Evolutionary conservation across 1,139 yeast genomes (phyloP).

Genomic region (Lodderomyces beijingensis): DNA sequence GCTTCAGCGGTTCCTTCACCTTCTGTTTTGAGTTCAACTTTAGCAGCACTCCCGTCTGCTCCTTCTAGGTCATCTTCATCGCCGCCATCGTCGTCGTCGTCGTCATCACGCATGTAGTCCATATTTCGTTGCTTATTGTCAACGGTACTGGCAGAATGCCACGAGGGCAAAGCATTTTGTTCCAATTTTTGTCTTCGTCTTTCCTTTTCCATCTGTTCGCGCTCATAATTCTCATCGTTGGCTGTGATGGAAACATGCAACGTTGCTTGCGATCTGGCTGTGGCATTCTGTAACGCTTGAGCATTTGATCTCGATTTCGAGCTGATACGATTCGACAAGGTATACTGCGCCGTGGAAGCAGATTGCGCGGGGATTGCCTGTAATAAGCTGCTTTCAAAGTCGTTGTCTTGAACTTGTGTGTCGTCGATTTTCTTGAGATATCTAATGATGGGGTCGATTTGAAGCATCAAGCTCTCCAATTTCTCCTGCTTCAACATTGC

Average conservation of each 20-base stretch:
- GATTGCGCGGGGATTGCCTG: slow-evolving; percentile 82
- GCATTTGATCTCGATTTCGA: slow-evolving; percentile 28
- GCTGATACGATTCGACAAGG: slow-evolving; percentile 36
- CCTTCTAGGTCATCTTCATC: background rate
- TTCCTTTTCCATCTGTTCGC: slow-evolving; percentile 63
- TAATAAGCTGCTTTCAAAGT: slow-evolving; percentile 75
- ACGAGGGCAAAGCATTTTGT: slow-evolving; percentile 92
- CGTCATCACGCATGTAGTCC: slow-evolving; percentile 17
- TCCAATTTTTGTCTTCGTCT: slow-evolving; percentile 70
- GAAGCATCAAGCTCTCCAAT: slow-evolving; percentile 80
- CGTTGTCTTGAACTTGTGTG: slow-evolving; percentile 72
- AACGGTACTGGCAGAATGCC: slow-evolving; percentile 92
- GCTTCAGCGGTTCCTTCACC: slow-evolving; percentile 14
- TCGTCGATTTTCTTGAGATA: slow-evolving; percentile 85
- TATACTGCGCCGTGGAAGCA: slow-evolving; percentile 59
- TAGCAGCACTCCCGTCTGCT: slow-evolving; percentile 4
- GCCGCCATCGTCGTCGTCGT: slow-evolving; percentile 5
- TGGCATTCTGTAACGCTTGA: slow-evolving; percentile 32
- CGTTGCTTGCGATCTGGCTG: slow-evolving; percentile 59
- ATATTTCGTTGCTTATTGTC: slow-evolving; percentile 41
- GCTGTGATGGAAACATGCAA: slow-evolving; percentile 90
- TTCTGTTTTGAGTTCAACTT: slow-evolving; percentile 9
- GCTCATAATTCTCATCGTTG: slow-evolving; percentile 72
- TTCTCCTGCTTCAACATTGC: slow-evolving; percentile 79
- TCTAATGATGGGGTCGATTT: slow-evolving; percentile 83